These are phyloP conservation scores for Escallonia herrerae DNA, from an alignment of 129 eudicot genomes.

Conservation along the genomic window DNA sequence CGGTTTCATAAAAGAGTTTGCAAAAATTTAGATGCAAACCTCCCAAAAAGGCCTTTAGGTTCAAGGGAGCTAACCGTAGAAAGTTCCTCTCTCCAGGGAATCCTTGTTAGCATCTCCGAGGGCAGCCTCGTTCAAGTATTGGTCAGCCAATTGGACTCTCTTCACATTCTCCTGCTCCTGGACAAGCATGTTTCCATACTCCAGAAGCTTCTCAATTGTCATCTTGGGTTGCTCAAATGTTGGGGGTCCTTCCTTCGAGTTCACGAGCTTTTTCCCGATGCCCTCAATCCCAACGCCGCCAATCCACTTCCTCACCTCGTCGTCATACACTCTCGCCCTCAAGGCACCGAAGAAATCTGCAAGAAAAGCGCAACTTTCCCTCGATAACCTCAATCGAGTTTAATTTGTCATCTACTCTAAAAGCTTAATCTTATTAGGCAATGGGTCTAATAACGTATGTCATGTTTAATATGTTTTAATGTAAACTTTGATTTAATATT, in stretches of 20 bases:
- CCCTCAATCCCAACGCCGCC: slow-evolving; percentile 38
- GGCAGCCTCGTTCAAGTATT: slow-evolving; percentile 79
- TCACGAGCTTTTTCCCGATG: slow-evolving; percentile 79
- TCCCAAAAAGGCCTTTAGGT: slow-evolving; percentile 8
- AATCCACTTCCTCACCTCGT: slow-evolving; percentile 74
- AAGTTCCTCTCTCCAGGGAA: slow-evolving; percentile 55
- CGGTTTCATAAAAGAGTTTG: neutral
- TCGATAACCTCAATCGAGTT: neutral
- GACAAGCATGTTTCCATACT: slow-evolving; percentile 83
- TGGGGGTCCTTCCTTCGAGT: slow-evolving; percentile 90
- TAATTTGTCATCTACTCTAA: no score
- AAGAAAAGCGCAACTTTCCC: neutral
- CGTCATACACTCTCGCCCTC: slow-evolving; percentile 96
- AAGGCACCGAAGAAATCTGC: slow-evolving; percentile 95
- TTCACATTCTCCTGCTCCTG: slow-evolving; percentile 92
- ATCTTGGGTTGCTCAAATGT: slow-evolving; percentile 80
- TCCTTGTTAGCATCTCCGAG: slow-evolving; percentile 93
- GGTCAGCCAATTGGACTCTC: slow-evolving; percentile 92
- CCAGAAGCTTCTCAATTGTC: slow-evolving; percentile 68
- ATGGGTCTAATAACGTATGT: no score
- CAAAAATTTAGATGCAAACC: slow-evolving; percentile 1
- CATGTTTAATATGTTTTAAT: no score
- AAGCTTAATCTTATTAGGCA: no score
- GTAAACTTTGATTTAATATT: no score
- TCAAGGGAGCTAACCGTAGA: slow-evolving; percentile 53